Conservation (phyloP, 805 yeast species). For the Myxozyma monticola region DNA sequence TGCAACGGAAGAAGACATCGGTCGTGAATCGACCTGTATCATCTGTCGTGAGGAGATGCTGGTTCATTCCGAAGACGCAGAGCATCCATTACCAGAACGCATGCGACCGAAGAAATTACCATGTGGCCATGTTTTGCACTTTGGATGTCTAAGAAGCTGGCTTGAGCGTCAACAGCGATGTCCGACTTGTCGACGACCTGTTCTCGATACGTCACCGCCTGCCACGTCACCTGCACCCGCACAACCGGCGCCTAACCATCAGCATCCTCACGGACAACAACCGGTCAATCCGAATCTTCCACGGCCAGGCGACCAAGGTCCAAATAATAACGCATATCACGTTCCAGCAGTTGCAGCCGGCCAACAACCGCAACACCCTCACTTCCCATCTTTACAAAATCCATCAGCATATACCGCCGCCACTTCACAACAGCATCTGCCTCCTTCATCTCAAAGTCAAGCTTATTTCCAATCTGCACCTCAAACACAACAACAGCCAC, state of each 20-base stretch:
- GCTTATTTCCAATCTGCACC: neutral
- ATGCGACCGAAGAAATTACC: conserved; percentile 67
- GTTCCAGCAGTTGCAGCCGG: neutral
- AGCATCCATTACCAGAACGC: conserved; percentile 25
- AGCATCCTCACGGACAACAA: neutral
- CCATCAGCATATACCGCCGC: neutral
- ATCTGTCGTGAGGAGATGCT: conserved; percentile 91
- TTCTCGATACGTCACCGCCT: conserved; percentile 42
- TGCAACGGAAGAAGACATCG: conserved; percentile 64
- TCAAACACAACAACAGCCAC: neutral
- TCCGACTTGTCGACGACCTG: conserved; percentile 83
- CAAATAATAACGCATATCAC: too few relatives aligned
- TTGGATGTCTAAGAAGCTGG: conserved; percentile 92
- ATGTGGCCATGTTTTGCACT: conserved; percentile 86
- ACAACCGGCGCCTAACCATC: neutral
- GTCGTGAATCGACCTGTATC: conserved; percentile 55
- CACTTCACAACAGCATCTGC: neutral
- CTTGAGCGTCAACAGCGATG: conserved; percentile 88
- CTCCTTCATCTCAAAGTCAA: neutral
- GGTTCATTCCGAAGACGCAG: conserved; percentile 29
- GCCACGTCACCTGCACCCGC: conserved; percentile 2
- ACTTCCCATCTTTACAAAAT: conserved; percentile 1
- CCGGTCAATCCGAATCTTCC: neutral
- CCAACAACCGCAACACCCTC: conserved; percentile 1
- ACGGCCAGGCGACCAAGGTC: neutral